phyloP scores from a whole-genome alignment of 2,329 filamentous ascomycete genomes.

The Cyclaneusma minus region DNA sequence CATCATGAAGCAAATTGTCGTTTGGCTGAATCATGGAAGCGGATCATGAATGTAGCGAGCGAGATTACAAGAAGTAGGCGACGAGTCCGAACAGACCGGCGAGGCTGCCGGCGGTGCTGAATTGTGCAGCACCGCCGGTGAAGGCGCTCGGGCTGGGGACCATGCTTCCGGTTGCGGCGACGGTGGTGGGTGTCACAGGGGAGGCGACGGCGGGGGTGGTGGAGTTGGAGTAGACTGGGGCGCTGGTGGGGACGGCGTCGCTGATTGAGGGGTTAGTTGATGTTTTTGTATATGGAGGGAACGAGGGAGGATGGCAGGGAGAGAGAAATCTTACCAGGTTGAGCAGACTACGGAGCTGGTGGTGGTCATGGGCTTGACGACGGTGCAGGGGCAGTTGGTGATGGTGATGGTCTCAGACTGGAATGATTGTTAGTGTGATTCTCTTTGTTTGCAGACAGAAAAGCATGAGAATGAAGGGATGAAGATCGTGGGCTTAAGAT shows the following conservation, averaged over 20 bases:
- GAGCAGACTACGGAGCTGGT: conserved; percentile 35
- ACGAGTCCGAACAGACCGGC: conserved; percentile 44
- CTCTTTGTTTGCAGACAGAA: conserved; percentile 1
- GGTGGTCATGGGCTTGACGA: conserved; percentile 41
- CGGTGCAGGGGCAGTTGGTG: conserved; percentile 57
- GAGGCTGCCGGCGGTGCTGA: conserved; percentile 41
- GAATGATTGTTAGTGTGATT: conserved; percentile 2
- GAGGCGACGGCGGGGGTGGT: conserved; percentile 13
- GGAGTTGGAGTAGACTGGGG: conserved; percentile 10
- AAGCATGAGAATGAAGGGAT: too few species aligned
- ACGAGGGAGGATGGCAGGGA: neutral
- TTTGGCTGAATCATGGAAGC: too few species aligned
- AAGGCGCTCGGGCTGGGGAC: conserved; percentile 19
- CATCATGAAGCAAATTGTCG: too few species aligned
- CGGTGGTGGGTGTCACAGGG: conserved; percentile 16
- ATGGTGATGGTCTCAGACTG: conserved; percentile 55
- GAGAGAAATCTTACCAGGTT: conserved; percentile 26
- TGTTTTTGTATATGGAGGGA: neutral
- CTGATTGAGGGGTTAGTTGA: conserved; percentile 4
- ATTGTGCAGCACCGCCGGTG: conserved; percentile 40
- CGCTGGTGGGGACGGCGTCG: conserved; percentile 5
- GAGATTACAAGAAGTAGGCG: conserved; percentile 26
- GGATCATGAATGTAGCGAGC: too few species aligned
- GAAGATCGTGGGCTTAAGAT: too few species aligned
- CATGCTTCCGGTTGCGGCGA: conserved; percentile 6